Percentiles rank a stretch among this genome's conserved stretches.
Conservation (phyloP, 2,329 filamentous ascomycete species). For the Hirsutella rhossiliensis region DNA sequence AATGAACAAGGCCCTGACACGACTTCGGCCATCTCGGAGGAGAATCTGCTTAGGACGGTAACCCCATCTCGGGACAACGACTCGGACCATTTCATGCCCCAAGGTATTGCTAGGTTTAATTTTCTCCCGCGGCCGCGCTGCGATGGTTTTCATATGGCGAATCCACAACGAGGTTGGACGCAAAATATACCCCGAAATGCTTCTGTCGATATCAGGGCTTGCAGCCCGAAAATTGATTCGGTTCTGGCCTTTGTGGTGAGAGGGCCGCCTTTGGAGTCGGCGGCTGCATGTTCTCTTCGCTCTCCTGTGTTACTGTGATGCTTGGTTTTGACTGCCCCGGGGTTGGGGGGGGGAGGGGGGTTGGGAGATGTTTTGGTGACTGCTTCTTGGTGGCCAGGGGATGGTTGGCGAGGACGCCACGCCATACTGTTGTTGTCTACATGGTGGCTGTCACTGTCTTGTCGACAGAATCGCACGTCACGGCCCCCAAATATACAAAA, state of each 20-base stretch:
- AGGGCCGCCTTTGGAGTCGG: background rate
- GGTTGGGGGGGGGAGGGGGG: background rate
- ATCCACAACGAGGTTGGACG: slow-evolving; percentile 4
- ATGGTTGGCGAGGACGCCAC: background rate
- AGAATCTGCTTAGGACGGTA: background rate
- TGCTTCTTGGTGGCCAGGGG: background rate
- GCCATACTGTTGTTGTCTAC: background rate
- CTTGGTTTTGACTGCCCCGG: background rate
- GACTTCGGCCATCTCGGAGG: background rate
- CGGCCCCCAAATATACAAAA: background rate
- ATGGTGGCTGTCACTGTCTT: background rate
- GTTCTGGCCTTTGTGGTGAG: background rate
- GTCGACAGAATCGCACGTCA: background rate
- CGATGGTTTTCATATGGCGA: slow-evolving; percentile 2
- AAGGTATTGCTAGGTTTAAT: background rate
- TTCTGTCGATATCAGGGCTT: slow-evolving; percentile 9
- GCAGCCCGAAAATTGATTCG: slow-evolving; percentile 3
- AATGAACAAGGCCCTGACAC: background rate
- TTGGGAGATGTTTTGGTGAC: background rate
- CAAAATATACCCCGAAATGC: slow-evolving; percentile 9
- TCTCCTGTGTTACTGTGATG: slow-evolving; percentile 2
- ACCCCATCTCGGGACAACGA: background rate
- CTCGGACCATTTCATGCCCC: background rate
- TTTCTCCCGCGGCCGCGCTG: background rate
- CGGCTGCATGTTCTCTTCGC: slow-evolving; percentile 2